These are phyloP conservation scores for Candida gigantensis DNA, from an alignment of 1,139 yeast species.

Conservation along the genomic window DNA sequence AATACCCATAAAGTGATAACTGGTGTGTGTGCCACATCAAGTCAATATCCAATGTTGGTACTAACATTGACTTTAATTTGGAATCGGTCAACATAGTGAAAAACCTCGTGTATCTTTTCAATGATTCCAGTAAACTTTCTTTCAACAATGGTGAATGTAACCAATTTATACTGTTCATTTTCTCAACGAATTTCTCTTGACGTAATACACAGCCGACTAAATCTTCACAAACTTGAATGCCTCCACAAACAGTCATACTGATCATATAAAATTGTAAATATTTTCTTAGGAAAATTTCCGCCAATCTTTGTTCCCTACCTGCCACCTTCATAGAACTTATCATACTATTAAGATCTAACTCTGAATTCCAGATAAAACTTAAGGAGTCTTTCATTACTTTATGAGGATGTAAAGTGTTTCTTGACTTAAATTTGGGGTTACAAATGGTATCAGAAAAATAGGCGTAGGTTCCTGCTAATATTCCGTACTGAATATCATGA, in stretches of 20 bases:
- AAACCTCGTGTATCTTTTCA: not conserved
- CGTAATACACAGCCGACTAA: too few relatives aligned
- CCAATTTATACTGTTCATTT: slow-evolving; percentile 33
- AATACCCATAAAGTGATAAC: slow-evolving; percentile 22
- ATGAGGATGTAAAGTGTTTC: too few relatives aligned
- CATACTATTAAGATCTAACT: too few relatives aligned
- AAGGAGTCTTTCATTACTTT: too few relatives aligned
- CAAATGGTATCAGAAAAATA: not conserved
- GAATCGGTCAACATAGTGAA: not conserved
- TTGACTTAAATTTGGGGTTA: slow-evolving; percentile 1
- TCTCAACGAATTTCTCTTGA: slow-evolving; percentile 28
- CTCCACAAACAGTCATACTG: slow-evolving; percentile 18
- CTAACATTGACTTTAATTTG: slow-evolving; percentile 16
- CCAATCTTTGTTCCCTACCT: not conserved
- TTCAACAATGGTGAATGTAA: slow-evolving; percentile 21
- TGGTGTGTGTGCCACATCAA: slow-evolving; percentile 45
- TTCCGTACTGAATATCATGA: too few relatives aligned
- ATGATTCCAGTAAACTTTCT: not conserved
- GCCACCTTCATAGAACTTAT: too few relatives aligned
- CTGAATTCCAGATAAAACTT: too few relatives aligned
- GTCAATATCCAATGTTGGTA: slow-evolving; percentile 43
- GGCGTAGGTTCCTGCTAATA: too few relatives aligned
- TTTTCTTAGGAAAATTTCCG: slow-evolving; percentile 14
- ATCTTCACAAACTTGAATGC: slow-evolving; percentile 24
- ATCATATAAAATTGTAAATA: slow-evolving; percentile 21